A percentile compares a stretch with the other conserved stretches of the same genome.
Conservation (phyloP, 2,329 filamentous ascomycete species). For the Colletotrichum tabaci region DNA sequence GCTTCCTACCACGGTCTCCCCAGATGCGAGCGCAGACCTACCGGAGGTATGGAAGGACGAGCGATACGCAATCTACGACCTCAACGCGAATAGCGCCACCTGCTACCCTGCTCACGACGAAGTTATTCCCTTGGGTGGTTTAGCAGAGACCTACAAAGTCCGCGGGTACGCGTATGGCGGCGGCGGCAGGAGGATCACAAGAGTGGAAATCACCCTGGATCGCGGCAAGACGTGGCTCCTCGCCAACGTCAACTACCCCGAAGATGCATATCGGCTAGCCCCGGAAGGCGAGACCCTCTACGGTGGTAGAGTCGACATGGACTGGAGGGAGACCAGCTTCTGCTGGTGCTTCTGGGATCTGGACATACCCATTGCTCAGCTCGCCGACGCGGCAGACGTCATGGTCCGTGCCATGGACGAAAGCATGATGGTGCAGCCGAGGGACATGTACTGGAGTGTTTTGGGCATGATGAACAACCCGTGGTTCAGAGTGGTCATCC, state of each 20-base stretch:
- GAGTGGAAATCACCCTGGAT: constrained; percentile 87
- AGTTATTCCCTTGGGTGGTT: constrained; percentile 63
- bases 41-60: constrained; percentile 89
- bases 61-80: constrained; percentile 91
- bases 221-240: constrained; percentile 86
- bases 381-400: constrained; percentile 78
- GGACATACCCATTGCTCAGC: constrained; percentile 73
- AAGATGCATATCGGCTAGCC: constrained; percentile 82
- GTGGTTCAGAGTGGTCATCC: constrained; percentile 88
- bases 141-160: constrained; percentile 69
- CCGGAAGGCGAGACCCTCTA: constrained; percentile 76
- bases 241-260: constrained; percentile 84
- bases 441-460: constrained; percentile 97
- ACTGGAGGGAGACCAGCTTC: constrained; percentile 85
- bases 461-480: constrained; percentile 99
- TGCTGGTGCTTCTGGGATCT: constrained; percentile 96
- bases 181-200: constrained; percentile 85
- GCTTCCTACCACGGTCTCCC: constrained; percentile 86
- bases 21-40: constrained; percentile 82
- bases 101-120: constrained; percentile 87
- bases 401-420: constrained; percentile 93
- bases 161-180: constrained; percentile 91
- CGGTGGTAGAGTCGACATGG: constrained; percentile 84
- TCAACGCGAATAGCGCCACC: constrained; percentile 88
- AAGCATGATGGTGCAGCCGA: constrained; percentile 85